Percentiles rank a stretch among this genome's conserved stretches.
These are phyloP conservation scores for Aplosporella prunicola DNA, from an alignment of 2,329 filamentous ascomycete species.

Conservation along the genomic window DNA sequence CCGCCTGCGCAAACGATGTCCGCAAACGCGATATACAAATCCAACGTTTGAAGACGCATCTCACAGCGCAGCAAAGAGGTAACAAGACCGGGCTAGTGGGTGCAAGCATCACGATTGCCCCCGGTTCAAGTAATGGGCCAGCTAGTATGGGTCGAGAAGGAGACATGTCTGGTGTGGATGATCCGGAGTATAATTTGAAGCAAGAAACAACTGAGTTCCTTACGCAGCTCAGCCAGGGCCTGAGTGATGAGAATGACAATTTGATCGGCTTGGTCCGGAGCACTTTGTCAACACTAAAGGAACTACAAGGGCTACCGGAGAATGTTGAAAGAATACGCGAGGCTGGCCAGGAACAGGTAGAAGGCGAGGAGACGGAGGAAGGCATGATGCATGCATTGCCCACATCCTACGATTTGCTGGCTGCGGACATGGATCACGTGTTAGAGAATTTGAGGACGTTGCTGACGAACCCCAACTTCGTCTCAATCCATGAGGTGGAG, in stretches of 20 bases:
- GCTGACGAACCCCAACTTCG: conserved; percentile 91
- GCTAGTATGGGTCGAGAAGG: conserved; percentile 43
- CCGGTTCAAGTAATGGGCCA: conserved; percentile 20
- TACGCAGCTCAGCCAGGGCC: conserved; percentile 67
- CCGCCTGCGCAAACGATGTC: conserved; percentile 82
- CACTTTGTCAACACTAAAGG: conserved; percentile 61
- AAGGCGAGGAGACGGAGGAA: conserved; percentile 17
- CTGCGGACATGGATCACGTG: conserved; percentile 63
- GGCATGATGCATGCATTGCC: conserved; percentile 39
- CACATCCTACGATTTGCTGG: conserved; percentile 59
- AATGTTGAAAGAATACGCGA: too few relatives aligned
- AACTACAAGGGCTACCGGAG: conserved; percentile 49
- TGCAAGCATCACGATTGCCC: conserved; percentile 40
- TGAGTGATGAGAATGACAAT: conserved; percentile 88
- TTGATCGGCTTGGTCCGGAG: conserved; percentile 62
- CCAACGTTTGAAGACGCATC: conserved; percentile 77
- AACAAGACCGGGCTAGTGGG: conserved; percentile 38
- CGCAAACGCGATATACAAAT: conserved; percentile 85
- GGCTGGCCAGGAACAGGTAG: conserved; percentile 25
- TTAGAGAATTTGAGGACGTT: conserved; percentile 74
- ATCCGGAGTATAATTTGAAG: conserved; percentile 58
- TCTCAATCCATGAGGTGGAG: conserved; percentile 88
- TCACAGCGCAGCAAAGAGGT: conserved; percentile 53
- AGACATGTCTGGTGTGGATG: conserved; percentile 41
- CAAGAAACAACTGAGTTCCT: conserved; percentile 88